Base-by-base conservation (phyloP, 2,329 filamentous ascomycete genomes). In the Fusarium torulosum region DNA sequence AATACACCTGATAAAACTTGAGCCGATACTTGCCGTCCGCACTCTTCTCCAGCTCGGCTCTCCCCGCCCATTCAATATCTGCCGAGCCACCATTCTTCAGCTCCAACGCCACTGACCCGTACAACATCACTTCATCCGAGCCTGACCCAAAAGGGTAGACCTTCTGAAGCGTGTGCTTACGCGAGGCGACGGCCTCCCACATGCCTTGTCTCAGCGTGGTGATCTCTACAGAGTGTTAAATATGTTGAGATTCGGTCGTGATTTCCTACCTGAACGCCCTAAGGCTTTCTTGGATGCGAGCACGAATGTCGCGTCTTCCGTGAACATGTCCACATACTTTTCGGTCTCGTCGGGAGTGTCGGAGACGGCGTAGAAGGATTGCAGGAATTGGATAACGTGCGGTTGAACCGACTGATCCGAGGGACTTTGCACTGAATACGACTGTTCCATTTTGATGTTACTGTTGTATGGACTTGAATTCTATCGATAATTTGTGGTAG, bases 131-230 rank as follows among this genome's bases (percentile, higher is more conserved):
- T n/a, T 69, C 47, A 6, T 67, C 45, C 10, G 66, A 47, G 7
- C 29, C 55, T 11, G 50, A 20, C 10, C 66, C 66, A 11, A 69
- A 69, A 11, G 66, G 42, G 3, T 54, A 69, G 15, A 69, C 42
- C 21, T 67, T 69, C 15, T 31, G 38, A 11, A 69, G 42, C 3
- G 40, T 61, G n/a, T 69, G 66, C 29, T 69, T 67, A 9, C 66
- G 66, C 2, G 62, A 49, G n/a, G 61, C 58, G 3, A 69, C 66
- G 7, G 66, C 62, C 44, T 69, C 66, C 66, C 66, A 69, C 66
- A 69, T 69, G 1, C 66, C 57, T 41, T 69, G 40, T 44, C 66
- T 45, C n/a, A 69, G 8, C 0, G 66, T 41, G 1, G 61, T 63
- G 8, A 69, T 69, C 62, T 69, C 66, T 68, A 20, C 17, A 27